These are phyloP conservation scores for Schizophyllum commune DNA, from an alignment of 1,284 basidiomycete genomes.

Conservation along the genomic window DNA sequence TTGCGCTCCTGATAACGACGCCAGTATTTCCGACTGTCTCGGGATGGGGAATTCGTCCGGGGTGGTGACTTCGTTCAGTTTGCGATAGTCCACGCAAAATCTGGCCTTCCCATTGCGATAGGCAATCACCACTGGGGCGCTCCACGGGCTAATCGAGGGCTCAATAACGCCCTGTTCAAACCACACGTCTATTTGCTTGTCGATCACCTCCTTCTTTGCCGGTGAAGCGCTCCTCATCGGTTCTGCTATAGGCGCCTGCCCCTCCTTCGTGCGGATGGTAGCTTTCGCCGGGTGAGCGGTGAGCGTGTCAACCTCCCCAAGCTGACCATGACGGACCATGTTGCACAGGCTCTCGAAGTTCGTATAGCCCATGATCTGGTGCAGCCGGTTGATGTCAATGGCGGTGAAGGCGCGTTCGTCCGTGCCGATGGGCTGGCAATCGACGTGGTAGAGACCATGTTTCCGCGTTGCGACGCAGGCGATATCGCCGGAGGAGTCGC, in stretches of 20 bases:
- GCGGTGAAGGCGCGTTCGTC: too few relatives aligned
- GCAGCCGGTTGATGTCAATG: too few relatives aligned
- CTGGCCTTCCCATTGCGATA: too few relatives aligned
- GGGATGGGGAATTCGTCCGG: slow-evolving; percentile 35
- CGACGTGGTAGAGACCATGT: too few relatives aligned
- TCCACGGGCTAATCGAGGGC: slow-evolving; percentile 26
- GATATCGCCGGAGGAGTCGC: too few relatives aligned
- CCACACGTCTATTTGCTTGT: slow-evolving; percentile 10
- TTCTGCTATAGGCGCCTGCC: slow-evolving; percentile 14
- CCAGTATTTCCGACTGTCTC: slow-evolving; percentile 27
- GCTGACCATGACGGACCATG: too few relatives aligned
- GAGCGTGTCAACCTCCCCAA: too few relatives aligned
- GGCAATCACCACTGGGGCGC: slow-evolving; percentile 7
- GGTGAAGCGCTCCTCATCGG: slow-evolving; percentile 20
- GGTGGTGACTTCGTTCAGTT: slow-evolving; percentile 24
- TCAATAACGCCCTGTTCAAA: slow-evolving; percentile 24
- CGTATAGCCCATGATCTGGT: too few relatives aligned
- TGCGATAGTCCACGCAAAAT: slow-evolving; percentile 14
- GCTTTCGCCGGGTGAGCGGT: too few relatives aligned
- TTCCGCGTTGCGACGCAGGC: too few relatives aligned
- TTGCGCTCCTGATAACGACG: slow-evolving; percentile 23
- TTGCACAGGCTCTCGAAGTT: too few relatives aligned
- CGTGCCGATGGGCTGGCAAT: too few relatives aligned
- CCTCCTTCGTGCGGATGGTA: slow-evolving; percentile 10
- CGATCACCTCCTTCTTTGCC: slow-evolving; percentile 22